Evolutionary conservation across 2,329 filamentous ascomycete species (phyloP), one percentile per base, ranked within the genome.

Genomic region (Trichoderma koningiopsis): DNA sequence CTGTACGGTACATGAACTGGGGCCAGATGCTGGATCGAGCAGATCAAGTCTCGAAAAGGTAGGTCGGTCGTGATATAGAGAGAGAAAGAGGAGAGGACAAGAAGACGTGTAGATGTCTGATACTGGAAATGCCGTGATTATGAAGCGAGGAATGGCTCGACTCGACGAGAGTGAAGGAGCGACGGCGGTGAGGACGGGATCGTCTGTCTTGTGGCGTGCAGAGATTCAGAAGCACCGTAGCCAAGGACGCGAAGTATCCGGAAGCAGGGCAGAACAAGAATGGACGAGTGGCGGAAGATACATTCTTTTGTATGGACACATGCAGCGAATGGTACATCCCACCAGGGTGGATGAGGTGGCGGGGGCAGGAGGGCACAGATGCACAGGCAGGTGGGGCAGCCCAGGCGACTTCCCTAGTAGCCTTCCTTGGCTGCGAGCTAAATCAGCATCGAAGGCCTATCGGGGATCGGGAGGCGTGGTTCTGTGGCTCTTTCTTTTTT

Each of bases 371-470:
- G 52, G 52, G 61, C 61, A 64, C 62, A 57, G 56, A 58, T 35
- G 57, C 22, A 29, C 57, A 63, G 55, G 55, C 27, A 47, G 37
- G 63, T 59, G 63, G 63, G 31, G 37, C 35, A n/a, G 31, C 35
- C 43, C 57, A 59, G 35, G 57, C 33, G 29, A 58, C 63, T 47
- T 40, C 52, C 47, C 47, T 49, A 49, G 47, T 57, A 57, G 55
- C 55, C 27, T 33, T 29, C 55, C 55, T 33, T 66, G 63, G 65
- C 65, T 63, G 65, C 65, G 58, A 63, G 65, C 65, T 68, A 68
- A 66, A 66, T 66, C 63, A 68, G 58, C 43, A 67, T 59, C 63
- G 57, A 61, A 61, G 65, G 40, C 65, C 65, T 57, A 62, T 68
- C 65, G 58, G 57, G 65, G 65, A 68, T 68, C 65, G 65, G 65